Evolutionary conservation across 1,139 yeast genomes (phyloP).

Genomic region (Saccharomycopsis phalli): DNA sequence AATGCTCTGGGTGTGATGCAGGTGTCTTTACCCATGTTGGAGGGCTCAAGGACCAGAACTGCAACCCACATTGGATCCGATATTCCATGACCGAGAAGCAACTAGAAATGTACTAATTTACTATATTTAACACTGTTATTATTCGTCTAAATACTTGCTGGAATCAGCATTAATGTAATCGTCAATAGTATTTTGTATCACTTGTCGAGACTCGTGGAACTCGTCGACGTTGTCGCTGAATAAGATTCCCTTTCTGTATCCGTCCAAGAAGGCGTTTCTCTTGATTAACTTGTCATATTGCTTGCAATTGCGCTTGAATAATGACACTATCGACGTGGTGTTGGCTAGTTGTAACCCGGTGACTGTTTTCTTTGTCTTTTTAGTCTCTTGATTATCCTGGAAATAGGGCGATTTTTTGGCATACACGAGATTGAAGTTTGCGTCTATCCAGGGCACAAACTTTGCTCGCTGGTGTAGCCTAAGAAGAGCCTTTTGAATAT

Average conservation of each 20-base stretch:
- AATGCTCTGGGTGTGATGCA: slow-evolving; percentile 35
- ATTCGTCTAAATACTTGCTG: slow-evolving; percentile 29
- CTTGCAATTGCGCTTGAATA: slow-evolving; percentile 57
- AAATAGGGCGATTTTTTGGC: slow-evolving; percentile 67
- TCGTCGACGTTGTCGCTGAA: slow-evolving; percentile 63
- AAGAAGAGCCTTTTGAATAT: slow-evolving; percentile 69
- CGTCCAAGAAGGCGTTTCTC: slow-evolving; percentile 78
- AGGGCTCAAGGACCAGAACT: slow-evolving; percentile 53
- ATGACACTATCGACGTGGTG: slow-evolving; percentile 59
- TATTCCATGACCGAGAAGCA: slow-evolving; percentile 40
- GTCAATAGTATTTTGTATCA: slow-evolving; percentile 56
- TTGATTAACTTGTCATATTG: slow-evolving; percentile 77
- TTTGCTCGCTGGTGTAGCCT: slow-evolving; percentile 71
- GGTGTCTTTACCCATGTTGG: slow-evolving; percentile 40
- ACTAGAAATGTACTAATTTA: slow-evolving; percentile 25
- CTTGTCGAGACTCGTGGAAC: slow-evolving; percentile 72
- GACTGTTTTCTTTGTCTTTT: slow-evolving; percentile 28
- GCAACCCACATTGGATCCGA: slow-evolving; percentile 67
- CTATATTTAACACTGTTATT: not conserved
- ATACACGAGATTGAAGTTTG: slow-evolving; percentile 70
- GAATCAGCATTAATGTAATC: slow-evolving; percentile 62
- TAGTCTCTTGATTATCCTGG: slow-evolving; percentile 25
- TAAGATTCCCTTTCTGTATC: slow-evolving; percentile 49
- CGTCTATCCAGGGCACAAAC: slow-evolving; percentile 76
- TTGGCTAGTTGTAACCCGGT: slow-evolving; percentile 77